phyloP scores from a whole-genome alignment of 495 filamentous ascomycete genomes.

The Daldinia concentrica region DNA sequence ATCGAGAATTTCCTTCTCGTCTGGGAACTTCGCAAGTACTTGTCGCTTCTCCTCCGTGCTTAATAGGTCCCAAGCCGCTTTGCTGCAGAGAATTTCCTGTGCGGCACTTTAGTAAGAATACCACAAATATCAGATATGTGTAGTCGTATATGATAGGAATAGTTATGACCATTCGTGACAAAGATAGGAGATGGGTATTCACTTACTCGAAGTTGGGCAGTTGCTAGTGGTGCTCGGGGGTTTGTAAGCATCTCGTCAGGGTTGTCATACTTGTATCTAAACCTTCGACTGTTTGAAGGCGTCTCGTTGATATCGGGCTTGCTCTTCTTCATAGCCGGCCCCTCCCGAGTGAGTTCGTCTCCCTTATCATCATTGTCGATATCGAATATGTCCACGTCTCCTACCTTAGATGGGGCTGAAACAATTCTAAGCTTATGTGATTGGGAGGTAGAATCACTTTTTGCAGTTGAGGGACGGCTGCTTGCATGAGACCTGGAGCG shows the following conservation, averaged over 20 bases:
- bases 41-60: conserved; percentile 63
- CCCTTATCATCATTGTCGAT: conserved; percentile 28
- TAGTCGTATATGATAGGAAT: neutral
- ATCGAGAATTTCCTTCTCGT: conserved; percentile 50
- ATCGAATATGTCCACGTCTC: conserved; percentile 30
- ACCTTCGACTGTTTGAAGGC: conserved; percentile 20
- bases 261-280: conserved; percentile 41
- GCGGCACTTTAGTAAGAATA: conserved; percentile 7
- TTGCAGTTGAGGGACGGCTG: conserved; percentile 28
- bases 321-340: conserved; percentile 28
- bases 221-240: conserved; percentile 62
- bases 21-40: conserved; percentile 66
- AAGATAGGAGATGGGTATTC: neutral
- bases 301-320: conserved; percentile 16
- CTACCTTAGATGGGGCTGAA: conserved; percentile 15
- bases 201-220: conserved; percentile 67
- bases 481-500: conserved; percentile 10
- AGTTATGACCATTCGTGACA: neutral
- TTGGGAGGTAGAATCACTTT: conserved; percentile 7
- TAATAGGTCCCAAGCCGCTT: conserved; percentile 67
- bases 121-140: neutral
- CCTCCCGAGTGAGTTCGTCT: conserved; percentile 19
- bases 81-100: conserved; percentile 65
- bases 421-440: neutral
- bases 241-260: conserved; percentile 59